These are phyloP conservation scores for Pinus albicaulis DNA, from an alignment of 75 land plant genomes.

Conservation along the genomic window DNA sequence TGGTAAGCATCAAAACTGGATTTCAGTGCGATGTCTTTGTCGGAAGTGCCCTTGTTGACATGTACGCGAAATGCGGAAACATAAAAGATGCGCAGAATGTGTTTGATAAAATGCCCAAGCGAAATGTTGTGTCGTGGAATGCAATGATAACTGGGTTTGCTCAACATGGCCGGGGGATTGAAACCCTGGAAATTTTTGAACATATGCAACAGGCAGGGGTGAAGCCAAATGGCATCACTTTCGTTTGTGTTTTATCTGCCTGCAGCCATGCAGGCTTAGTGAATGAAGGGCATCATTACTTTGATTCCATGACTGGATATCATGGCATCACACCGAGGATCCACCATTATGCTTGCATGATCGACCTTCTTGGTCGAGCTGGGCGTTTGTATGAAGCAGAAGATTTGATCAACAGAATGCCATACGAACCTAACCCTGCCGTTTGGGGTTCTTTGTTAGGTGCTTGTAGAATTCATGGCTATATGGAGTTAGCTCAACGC, in stretches of 20 bases:
- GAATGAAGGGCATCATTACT: constrained; percentile 1
- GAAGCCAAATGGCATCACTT: constrained; percentile 9
- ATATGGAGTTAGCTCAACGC: constrained; percentile 15
- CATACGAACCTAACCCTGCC: constrained; percentile 19
- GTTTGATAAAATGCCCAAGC: constrained; percentile 5
- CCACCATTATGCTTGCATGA: constrained; percentile 16
- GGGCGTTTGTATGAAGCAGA: constrained; percentile 17
- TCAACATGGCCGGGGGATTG: constrained; percentile 21
- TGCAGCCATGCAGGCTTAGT: constrained; percentile 22
- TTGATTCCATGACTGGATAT: constrained; percentile 9
- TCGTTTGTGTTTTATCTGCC: constrained; percentile 13
- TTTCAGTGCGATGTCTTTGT: constrained; percentile 10
- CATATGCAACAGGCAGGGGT: constrained; percentile 8
- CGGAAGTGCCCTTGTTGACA: constrained; percentile 12
- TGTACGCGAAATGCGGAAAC: constrained; percentile 29
- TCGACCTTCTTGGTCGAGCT: constrained; percentile 17
- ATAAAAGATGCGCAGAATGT: constrained; percentile 11
- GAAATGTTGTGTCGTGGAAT: constrained; percentile 21
- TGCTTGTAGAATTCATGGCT: constrained; percentile 16
- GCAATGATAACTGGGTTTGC: constrained; percentile 19
- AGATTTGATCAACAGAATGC: constrained; percentile 19
- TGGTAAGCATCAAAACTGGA: neutral
- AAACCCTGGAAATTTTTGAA: constrained; percentile 12
- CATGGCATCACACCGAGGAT: neutral
- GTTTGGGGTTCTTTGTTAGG: constrained; percentile 21